Conservation (phyloP, 1,284 basidiomycete genomes). For the Mycena citricolor region DNA sequence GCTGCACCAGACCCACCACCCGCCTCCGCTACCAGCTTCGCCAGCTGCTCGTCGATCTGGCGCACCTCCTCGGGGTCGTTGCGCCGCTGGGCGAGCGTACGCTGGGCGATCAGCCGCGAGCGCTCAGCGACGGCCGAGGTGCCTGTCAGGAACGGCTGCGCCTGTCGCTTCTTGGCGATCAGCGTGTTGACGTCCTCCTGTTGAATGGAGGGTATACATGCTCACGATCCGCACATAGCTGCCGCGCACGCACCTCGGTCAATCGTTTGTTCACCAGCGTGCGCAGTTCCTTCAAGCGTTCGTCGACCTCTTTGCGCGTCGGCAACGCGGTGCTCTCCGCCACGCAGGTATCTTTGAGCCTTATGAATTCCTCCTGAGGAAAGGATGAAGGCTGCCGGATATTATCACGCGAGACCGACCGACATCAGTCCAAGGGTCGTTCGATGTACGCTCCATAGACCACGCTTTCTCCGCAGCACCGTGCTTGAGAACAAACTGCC, state of each 20-base stretch:
- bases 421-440: slow-evolving; percentile 62
- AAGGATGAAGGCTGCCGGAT: slow-evolving; percentile 12
- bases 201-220: slow-evolving; percentile 7
- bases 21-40: slow-evolving; percentile 19
- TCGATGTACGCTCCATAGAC: slow-evolving; percentile 81
- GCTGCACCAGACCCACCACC: too few relatives aligned
- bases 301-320: slow-evolving; percentile 61
- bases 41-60: slow-evolving; percentile 60
- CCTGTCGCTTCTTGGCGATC: slow-evolving; percentile 63
- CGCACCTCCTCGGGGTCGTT: slow-evolving; percentile 63
- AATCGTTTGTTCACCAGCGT: slow-evolving; percentile 59
- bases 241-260: slow-evolving; percentile 64
- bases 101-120: slow-evolving; percentile 62
- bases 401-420: slow-evolving; percentile 17
- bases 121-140: slow-evolving; percentile 58
- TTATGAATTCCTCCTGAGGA: slow-evolving; percentile 71
- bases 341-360: slow-evolving; percentile 50
- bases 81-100: slow-evolving; percentile 69
- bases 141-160: slow-evolving; percentile 45
- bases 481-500: slow-evolving; percentile 69
- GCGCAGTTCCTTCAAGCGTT: slow-evolving; percentile 61
- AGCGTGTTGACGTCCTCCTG: slow-evolving; percentile 72
- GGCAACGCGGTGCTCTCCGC: slow-evolving; percentile 66
- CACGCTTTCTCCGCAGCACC: slow-evolving; percentile 61
- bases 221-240: too few relatives aligned